Evolutionary conservation across 352 stramenopile genomes (phyloP).

Genomic region (Aphanomyces cochlioides): DNA sequence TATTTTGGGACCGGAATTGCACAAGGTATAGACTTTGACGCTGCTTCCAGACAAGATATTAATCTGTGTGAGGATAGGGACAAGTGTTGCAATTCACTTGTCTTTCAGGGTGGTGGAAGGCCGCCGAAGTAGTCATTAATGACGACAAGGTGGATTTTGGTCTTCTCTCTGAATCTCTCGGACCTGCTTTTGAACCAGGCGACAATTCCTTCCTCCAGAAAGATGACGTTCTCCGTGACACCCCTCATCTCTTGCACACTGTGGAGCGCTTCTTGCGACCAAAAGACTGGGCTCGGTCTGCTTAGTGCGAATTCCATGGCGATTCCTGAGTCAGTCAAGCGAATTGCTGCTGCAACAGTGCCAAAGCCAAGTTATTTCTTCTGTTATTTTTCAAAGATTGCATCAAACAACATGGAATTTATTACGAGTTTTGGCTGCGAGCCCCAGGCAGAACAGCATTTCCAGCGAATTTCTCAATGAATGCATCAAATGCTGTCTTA

Average conservation of each 20-base stretch:
- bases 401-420: no score
- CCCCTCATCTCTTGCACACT: background rate
- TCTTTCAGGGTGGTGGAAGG: slow-evolving; percentile 27
- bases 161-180: slow-evolving; percentile 17
- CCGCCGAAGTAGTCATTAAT: background rate
- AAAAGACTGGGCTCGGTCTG: background rate
- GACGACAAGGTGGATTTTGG: slow-evolving; percentile 9
- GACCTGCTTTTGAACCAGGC: slow-evolving; percentile 19
- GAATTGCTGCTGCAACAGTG: no score
- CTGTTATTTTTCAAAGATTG: no score
- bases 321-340: background rate
- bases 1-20: slow-evolving; percentile 16
- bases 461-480: no score
- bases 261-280: slow-evolving; percentile 16
- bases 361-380: no score
- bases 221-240: background rate
- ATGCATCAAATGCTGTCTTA: no score
- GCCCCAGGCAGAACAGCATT: no score
- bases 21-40: background rate
- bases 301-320: slow-evolving; percentile 4
- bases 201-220: slow-evolving; percentile 19
- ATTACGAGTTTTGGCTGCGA: no score
- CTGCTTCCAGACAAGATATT: no score
- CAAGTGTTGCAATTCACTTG: slow-evolving; percentile 30
- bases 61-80: background rate